Evolutionary conservation across 352 stramenopile species (phyloP).

Genomic region (Phytophthora multivora): DNA sequence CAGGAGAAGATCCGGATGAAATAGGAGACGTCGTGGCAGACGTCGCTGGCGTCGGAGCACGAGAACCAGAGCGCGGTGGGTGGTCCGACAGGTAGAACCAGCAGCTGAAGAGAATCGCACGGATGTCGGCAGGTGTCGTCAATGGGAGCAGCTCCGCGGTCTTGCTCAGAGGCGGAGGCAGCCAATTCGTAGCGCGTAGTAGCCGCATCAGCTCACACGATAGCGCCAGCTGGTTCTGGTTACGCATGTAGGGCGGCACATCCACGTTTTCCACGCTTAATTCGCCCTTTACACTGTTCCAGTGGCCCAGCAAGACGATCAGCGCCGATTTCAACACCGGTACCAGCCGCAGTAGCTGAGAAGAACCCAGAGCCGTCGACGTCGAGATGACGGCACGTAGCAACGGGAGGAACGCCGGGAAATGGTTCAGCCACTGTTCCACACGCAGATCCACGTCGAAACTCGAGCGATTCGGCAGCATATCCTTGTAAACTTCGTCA

Average conservation of each 20-base stretch:
- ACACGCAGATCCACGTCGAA: slow-evolving; percentile 82
- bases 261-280: slow-evolving; percentile 69
- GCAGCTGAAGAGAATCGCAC: slow-evolving; percentile 79
- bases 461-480: slow-evolving; percentile 79
- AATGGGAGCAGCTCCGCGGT: slow-evolving; percentile 69
- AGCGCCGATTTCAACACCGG: slow-evolving; percentile 77
- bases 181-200: slow-evolving; percentile 58
- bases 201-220: slow-evolving; percentile 72
- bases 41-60: slow-evolving; percentile 44
- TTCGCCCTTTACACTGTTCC: slow-evolving; percentile 84
- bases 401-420: slow-evolving; percentile 71
- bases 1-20: slow-evolving; percentile 51
- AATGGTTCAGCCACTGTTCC: slow-evolving; percentile 87
- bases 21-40: slow-evolving; percentile 51
- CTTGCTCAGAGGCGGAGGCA: slow-evolving; percentile 56
- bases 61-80: slow-evolving; percentile 43
- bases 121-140: slow-evolving; percentile 72
- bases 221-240: slow-evolving; percentile 68
- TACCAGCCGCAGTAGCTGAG: slow-evolving; percentile 59
- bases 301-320: slow-evolving; percentile 77
- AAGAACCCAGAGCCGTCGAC: slow-evolving; percentile 42
- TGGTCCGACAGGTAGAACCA: slow-evolving; percentile 87
- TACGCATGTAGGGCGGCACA: slow-evolving; percentile 83
- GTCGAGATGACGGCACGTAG: slow-evolving; percentile 50
- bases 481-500: slow-evolving; percentile 86